Evolutionary conservation across 2,329 filamentous ascomycete species (phyloP).

Genomic region (Akanthomyces dipterigenus): DNA sequence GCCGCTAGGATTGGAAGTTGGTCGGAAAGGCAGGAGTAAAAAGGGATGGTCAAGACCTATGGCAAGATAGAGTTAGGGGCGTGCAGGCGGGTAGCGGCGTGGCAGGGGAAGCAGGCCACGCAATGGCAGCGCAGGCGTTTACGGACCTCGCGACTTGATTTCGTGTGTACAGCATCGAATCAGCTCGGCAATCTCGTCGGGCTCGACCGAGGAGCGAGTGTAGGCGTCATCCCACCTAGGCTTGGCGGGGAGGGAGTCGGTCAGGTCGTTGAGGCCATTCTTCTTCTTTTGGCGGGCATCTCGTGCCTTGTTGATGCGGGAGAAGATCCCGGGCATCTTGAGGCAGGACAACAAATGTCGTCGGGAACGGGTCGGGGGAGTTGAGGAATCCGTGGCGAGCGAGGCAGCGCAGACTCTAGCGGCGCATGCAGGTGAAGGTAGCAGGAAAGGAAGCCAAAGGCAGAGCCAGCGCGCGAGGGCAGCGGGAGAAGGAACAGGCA

Average conservation of each 20-base stretch:
- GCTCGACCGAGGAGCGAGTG: slow-evolving; percentile 71
- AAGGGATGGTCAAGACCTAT: slow-evolving; percentile 85
- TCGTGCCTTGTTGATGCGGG: slow-evolving; percentile 49
- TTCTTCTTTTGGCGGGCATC: slow-evolving; percentile 63
- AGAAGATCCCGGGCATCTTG: slow-evolving; percentile 53
- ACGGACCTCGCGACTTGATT: slow-evolving; percentile 84
- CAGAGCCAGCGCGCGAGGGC: neutral
- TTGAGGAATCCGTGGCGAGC: neutral
- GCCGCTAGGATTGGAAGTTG: slow-evolving; percentile 83
- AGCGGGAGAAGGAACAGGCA: neutral
- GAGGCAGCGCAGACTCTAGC: neutral
- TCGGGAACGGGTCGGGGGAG: neutral
- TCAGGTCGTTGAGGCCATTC: slow-evolving; percentile 43
- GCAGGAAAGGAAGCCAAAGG: neutral
- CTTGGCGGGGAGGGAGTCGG: slow-evolving; percentile 53
- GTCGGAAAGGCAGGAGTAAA: slow-evolving; percentile 87
- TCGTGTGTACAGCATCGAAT: slow-evolving; percentile 80
- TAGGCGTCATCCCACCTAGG: slow-evolving; percentile 86
- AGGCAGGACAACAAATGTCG: slow-evolving; percentile 8
- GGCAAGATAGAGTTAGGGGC: slow-evolving; percentile 3
- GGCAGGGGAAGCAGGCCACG: neutral
- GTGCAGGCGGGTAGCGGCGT: neutral
- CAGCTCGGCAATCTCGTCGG: slow-evolving; percentile 86
- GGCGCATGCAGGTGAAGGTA: slow-evolving; percentile 5
- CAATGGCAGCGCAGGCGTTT: slow-evolving; percentile 15